Evolutionary conservation across 176 grass and related monocot genomes (phyloP), one percentile per base, ranked within the genome.

Genomic region (Triticum urartu): DNA sequence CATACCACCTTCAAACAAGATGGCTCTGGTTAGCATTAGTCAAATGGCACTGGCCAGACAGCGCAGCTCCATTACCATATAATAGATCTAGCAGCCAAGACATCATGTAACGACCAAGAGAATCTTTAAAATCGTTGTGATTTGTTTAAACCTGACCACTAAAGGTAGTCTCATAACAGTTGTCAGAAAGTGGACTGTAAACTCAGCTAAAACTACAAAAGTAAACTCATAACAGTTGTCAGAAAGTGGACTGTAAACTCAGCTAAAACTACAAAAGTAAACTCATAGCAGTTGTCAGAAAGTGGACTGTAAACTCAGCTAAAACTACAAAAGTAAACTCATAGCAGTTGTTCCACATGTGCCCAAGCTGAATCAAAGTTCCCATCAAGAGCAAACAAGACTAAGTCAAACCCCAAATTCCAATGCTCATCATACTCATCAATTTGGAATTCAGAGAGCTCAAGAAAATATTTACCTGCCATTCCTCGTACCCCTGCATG

Each of bases 401-500:
- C 69, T 0, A 73, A 47, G 70, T 47, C n/a, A 73, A 45, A 25
- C 70, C 70, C 5, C 2, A 73, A 73, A 45, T 25, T 25, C 38
- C 70, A 11, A 45, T 47, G 71, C 38, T 25, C 70, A 73, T 73
- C 9, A 11, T 13, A 1, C 43, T 45, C 43, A 12, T 12, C 43
- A 4, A 4, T 1, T 45, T 45, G 43, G 3, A 75, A 68, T 65
- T 71, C 14, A 35, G 7, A n/a, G 18, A 26, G 67, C 40, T 26
- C 18, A 40, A 39, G 38, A 9, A 39, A 80, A 36, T 36, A 1
- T 81, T 86, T 86, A 97, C 95, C 95, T 95, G 95, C 95, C 95
- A 97, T 87, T 97, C 92, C 78, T 97, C 92, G 1, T 91, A 91
- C 7, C 95, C 95, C 81, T 97, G 95, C 89, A 97, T 4, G 85